These are phyloP conservation scores for Fusarium brachygibbosum DNA, from an alignment of 2,329 filamentous ascomycete genomes.

Conservation along the genomic window DNA sequence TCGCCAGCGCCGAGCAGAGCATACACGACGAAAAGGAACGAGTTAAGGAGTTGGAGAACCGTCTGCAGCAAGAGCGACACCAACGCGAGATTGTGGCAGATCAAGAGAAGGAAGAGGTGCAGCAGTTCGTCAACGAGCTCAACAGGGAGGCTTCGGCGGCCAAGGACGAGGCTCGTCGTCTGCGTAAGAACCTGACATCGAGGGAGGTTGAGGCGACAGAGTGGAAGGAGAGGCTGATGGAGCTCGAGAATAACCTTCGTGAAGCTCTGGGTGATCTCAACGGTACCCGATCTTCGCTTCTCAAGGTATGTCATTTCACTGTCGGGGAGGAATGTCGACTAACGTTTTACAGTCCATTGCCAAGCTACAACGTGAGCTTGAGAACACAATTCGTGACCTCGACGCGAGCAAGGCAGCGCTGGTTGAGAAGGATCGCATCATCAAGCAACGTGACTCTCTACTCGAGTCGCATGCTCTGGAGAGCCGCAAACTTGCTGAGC, in stretches of 20 bases:
- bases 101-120: constrained; percentile 93
- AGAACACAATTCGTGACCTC: constrained; percentile 85
- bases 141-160: constrained; percentile 84
- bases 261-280: constrained; percentile 89
- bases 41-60: constrained; percentile 76
- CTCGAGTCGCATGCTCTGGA: constrained; percentile 92
- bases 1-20: constrained; percentile 82
- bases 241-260: constrained; percentile 89
- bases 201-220: constrained; percentile 90
- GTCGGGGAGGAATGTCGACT: constrained; percentile 14
- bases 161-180: constrained; percentile 86
- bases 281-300: constrained; percentile 85
- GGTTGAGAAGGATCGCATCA: constrained; percentile 89
- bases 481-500: constrained; percentile 83
- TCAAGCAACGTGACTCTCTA: constrained; percentile 89
- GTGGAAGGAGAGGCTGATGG: constrained; percentile 91
- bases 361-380: constrained; percentile 89
- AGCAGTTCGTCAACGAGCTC: constrained; percentile 92
- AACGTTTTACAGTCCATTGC: constrained; percentile 75
- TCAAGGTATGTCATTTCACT: constrained; percentile 70
- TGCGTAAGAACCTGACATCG: constrained; percentile 85
- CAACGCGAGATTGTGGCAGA: constrained; percentile 89
- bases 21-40: constrained; percentile 89
- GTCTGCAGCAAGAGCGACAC: constrained; percentile 82
- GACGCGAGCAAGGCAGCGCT: constrained; percentile 82